Base-by-base conservation (phyloP, 1,284 basidiomycete species). In the Gomphus bonarii region DNA sequence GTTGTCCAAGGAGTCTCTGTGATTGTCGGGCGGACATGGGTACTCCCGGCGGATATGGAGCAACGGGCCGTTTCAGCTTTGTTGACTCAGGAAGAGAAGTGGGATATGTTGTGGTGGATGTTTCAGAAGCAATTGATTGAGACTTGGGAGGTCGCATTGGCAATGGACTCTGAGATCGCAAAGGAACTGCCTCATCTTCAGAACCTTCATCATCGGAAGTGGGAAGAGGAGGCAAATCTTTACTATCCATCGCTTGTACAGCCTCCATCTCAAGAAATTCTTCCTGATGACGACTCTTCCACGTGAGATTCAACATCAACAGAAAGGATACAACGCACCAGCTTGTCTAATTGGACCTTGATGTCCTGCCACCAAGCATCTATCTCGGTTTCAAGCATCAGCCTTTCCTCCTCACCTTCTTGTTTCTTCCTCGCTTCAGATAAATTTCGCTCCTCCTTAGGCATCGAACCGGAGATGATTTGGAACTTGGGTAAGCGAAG, bases 361-460 rank as follows among this genome's bases (percentile, higher is more conserved):
- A 86, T 67, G 14, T 75, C 74, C 63, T 81, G 78, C 83, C 83
- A 87, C 80, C 82, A 86, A 35, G 62, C 63, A 64, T 73, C 76
- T 56, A 87, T 85, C 65, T 87, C 81, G 51, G 72, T 69, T 58
- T 81, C 68, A 18, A 86, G 66, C 5, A 67, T 62, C 44, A 72
- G 72, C 66, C 75, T 80, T 58, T 78, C 75, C 28, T 70, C 69
- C 4, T 73, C 74, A 14, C 58, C 52, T 18, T 64, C 61, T n/a
- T 31, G 42, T 14, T 55, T 53, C 25, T 54, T 43, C 48, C 33
- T 18, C 16, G 35, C 35, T 46, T 47, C 47, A 12, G 22, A 52
- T 46, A 49, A 12, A 35, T 47, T 53, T 42, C 30, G 30, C 20
- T 28, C 46, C 53, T 50, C 43, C 57, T 14, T 46, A 11, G 59